Evolutionary conservation across 176 grass and related monocot genomes (phyloP), one percentile per base, ranked within the genome.

Genomic region (Oryza rufipogon): DNA sequence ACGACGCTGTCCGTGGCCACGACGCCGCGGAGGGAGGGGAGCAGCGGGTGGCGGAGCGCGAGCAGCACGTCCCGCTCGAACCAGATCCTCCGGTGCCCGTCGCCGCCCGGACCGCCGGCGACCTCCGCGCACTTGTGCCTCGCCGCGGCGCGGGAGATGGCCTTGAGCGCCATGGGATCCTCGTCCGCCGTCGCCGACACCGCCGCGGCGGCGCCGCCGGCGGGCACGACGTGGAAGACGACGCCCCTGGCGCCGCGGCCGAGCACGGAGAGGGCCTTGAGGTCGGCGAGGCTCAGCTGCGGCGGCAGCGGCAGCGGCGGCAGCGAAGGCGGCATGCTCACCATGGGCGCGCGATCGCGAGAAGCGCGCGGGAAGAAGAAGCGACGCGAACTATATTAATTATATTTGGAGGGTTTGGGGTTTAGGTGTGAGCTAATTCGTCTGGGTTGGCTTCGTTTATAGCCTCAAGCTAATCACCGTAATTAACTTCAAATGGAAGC

Each of bases 31-130:
- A 97, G 87, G 76, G 91, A 89, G 1, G 89, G 94, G 14, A 97
- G 79, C 42, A 97, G 80, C 28, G 91, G 94, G 75, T 97, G 91
- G 36, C 44, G 77, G 11, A 94, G 89, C 25, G 48, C 19, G 0
- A 66, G 83, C 70, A 97, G 90, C 11, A 92, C 87, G 51, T 97
- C 91, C 20, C 87, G 88, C 89, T 97, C 94, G 77, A 94, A 90
- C 94, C 94, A 97, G 48, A 97, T 82, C 60, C 94, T 60, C 68
- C 89, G 78, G 75, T 92, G 91, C 4, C 85, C 76, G 38, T 94
- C 94, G 0, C 30, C 48, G 15, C 32, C 26, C 5, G 2, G 34
- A 2, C 56, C 79, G 3, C 65, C 79, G 1, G 22, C 1, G 20
- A 8, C 11, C 30, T 5, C 66, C 10, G 80, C 52, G 45, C 52